Conservation (phyloP, 2,329 filamentous ascomycete genomes). For the Fusarium pseudonygamai region DNA sequence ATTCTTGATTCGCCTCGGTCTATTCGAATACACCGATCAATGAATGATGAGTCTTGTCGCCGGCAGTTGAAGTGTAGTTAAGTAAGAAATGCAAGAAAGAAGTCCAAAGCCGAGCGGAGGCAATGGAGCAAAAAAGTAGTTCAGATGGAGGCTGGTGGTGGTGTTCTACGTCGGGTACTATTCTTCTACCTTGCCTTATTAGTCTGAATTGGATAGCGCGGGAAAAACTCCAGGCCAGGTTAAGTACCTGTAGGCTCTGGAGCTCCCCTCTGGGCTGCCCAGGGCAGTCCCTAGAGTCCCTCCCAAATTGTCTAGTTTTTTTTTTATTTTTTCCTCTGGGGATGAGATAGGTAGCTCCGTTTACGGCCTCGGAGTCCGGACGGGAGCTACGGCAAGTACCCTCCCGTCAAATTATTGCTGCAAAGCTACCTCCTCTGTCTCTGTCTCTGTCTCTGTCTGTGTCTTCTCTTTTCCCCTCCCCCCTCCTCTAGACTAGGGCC, state of each 20-base stretch:
- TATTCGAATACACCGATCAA: conserved; percentile 18
- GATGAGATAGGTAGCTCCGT: conserved; percentile 44
- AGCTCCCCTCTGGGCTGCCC: conserved; percentile 2
- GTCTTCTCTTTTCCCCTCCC: background rate
- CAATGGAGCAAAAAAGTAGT: conserved; percentile 33
- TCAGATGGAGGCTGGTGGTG: conserved; percentile 3
- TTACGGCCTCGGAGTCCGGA: conserved; percentile 51
- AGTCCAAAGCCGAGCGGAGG: conserved; percentile 26
- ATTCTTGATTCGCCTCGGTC: background rate
- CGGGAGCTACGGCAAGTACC: conserved; percentile 21
- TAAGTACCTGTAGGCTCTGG: conserved; percentile 9
- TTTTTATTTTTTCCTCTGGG: conserved; percentile 25
- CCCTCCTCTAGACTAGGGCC: background rate
- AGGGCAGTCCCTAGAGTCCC: background rate
- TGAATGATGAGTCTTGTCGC: background rate
- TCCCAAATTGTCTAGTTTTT: conserved; percentile 43
- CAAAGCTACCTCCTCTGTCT: background rate
- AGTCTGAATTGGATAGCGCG: conserved; percentile 20
- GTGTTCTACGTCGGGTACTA: conserved; percentile 18
- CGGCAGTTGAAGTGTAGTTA: background rate
- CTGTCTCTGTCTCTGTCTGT: background rate
- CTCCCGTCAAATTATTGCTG: background rate
- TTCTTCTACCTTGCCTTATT: background rate
- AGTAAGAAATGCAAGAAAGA: conserved; percentile 17
- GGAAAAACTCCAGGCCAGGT: conserved; percentile 29